phyloP scores from a whole-genome alignment of 2,329 filamentous ascomycete species.

The Diaporthe longicolla region DNA sequence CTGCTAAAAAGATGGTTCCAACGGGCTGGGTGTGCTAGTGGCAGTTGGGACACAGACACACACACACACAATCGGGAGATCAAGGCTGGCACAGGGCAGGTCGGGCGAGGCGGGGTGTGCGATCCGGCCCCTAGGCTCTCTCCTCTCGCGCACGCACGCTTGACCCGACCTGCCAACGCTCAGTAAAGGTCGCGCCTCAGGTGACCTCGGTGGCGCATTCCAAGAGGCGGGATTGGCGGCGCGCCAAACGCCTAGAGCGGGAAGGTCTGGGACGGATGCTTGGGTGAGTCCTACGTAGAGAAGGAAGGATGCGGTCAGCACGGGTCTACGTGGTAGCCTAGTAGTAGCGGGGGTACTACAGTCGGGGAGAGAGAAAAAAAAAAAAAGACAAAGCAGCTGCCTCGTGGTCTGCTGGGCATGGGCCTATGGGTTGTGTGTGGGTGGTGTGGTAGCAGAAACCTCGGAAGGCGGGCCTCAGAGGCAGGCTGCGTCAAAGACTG shows the following conservation, averaged over 20 bases:
- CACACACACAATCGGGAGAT: not conserved
- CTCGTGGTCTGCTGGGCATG: constrained; percentile 1
- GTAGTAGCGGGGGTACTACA: not conserved
- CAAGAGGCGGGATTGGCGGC: constrained; percentile 26
- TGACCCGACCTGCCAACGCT: not conserved
- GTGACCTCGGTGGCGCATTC: constrained; percentile 34
- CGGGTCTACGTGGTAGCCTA: constrained; percentile 11
- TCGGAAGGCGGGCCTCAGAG: not conserved
- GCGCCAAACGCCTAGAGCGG: not conserved
- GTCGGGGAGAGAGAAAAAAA: no score
- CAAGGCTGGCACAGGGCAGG: not conserved
- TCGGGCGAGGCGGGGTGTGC: not conserved
- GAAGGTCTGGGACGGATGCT: not conserved
- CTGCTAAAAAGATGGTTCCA: not conserved
- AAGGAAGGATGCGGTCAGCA: constrained; percentile 31
- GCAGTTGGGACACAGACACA: not conserved
- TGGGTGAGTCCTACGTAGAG: no score
- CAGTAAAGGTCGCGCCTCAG: not conserved
- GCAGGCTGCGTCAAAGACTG: not conserved
- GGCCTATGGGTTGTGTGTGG: not conserved
- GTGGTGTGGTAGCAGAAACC: not conserved
- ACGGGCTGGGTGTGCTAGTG: constrained; percentile 9
- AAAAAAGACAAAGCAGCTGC: constrained; percentile 3
- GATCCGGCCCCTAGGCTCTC: constrained; percentile 2
- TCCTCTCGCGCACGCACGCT: not conserved